Percentiles rank a stretch among this genome's conserved stretches.
These are phyloP conservation scores for Cinchona pubescens DNA, from an alignment of 257 asterid genomes.

Conservation along the genomic window DNA sequence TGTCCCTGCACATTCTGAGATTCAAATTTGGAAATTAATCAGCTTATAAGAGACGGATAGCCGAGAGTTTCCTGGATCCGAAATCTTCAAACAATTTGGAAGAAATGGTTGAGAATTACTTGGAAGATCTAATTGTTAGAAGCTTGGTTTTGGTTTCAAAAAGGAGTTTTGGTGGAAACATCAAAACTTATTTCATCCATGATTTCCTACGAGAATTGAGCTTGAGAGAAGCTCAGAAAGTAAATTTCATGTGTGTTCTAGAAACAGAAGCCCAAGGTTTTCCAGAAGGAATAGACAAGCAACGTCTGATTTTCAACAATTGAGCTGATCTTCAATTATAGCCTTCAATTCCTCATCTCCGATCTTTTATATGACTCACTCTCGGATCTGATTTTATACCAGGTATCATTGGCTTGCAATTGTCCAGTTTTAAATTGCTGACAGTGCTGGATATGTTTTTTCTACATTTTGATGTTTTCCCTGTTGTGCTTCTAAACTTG, in stretches of 20 bases:
- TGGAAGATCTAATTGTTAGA: conserved; percentile 43
- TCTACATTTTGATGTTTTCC: conserved; percentile 28
- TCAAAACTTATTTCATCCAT: conserved; percentile 33
- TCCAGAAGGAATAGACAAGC: not conserved
- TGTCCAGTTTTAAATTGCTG: conserved; percentile 26
- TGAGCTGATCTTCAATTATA: not conserved
- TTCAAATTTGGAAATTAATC: conserved; percentile 28
- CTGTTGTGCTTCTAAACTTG: conserved; percentile 21
- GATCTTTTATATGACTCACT: not conserved
- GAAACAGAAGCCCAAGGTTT: not conserved
- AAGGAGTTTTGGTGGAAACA: conserved; percentile 25
- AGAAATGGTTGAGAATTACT: conserved; percentile 33
- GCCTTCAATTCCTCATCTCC: conserved; percentile 21
- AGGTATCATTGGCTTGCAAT: not conserved
- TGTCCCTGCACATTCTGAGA: conserved; percentile 34
- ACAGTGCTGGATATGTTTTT: conserved; percentile 32
- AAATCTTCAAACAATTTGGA: conserved; percentile 9
- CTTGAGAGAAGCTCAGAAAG: conserved; percentile 34
- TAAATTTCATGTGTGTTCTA: conserved; percentile 27
- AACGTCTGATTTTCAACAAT: conserved; percentile 16
- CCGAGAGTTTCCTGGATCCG: conserved; percentile 32
- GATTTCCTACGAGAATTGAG: conserved; percentile 38
- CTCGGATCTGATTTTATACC: not conserved
- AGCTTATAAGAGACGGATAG: conserved; percentile 35
- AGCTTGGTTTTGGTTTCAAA: conserved; percentile 28